A percentile compares a stretch with the other conserved stretches of the same genome.
phyloP scores from a whole-genome alignment of 1,139 yeast species.

The Sugiyamaella pinicola region DNA sequence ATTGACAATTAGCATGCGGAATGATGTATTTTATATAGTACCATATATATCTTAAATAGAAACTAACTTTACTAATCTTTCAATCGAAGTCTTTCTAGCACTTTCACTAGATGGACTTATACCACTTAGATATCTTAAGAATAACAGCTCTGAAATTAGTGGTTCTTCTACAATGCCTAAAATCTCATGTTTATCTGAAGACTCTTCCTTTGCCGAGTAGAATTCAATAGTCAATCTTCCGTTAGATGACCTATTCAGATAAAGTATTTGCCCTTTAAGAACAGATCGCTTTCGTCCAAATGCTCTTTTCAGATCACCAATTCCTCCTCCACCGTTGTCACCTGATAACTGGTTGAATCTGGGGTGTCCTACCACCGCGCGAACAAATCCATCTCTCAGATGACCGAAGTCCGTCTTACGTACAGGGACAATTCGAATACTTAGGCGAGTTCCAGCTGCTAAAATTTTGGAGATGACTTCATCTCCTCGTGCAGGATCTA shows the following conservation, averaged over 20 bases:
- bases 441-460: conserved; percentile 61
- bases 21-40: background rate
- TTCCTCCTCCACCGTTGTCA: conserved; percentile 41
- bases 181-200: conserved; percentile 41
- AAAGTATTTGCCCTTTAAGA: conserved; percentile 62
- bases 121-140: conserved; percentile 64
- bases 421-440: conserved; percentile 79
- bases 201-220: conserved; percentile 40
- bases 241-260: conserved; percentile 49
- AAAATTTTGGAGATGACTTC: conserved; percentile 58
- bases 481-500: conserved; percentile 57
- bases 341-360: conserved; percentile 37
- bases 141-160: conserved; percentile 56
- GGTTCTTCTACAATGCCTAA: conserved; percentile 43
- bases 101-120: conserved; percentile 57
- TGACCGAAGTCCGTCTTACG: conserved; percentile 90
- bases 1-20: conserved; percentile 10
- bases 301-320: conserved; percentile 42
- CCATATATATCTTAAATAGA: background rate
- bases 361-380: conserved; percentile 66
- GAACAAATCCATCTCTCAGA: conserved; percentile 83
- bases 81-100: conserved; percentile 36
- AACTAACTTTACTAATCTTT: conserved; percentile 7
- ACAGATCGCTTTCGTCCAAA: conserved; percentile 45
- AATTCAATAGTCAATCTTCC: conserved; percentile 54